Conservation (phyloP, 495 filamentous ascomycete genomes). For the Niebla homalea region DNA sequence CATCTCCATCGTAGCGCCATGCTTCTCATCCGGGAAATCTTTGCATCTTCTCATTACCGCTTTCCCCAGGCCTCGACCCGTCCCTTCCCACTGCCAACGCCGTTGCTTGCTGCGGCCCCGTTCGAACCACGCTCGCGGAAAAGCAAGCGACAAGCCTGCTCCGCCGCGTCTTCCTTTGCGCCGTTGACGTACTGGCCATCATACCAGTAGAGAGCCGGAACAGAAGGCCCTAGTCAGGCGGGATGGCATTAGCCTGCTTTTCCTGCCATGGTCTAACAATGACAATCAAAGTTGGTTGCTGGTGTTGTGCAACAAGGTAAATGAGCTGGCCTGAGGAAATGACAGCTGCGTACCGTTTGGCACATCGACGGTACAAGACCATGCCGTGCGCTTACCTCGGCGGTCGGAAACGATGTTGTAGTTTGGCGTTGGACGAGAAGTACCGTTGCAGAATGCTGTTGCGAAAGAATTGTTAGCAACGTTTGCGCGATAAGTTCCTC, state of each 20-base stretch:
- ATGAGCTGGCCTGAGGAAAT: background rate
- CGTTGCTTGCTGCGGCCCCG: background rate
- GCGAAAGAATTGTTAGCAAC: conserved; percentile 1
- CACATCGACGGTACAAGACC: conserved; percentile 57
- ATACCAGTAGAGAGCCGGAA: conserved; percentile 76
- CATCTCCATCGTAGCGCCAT: no score
- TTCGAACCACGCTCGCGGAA: background rate
- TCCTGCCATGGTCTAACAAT: background rate
- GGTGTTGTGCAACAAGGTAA: background rate
- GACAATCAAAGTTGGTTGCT: background rate
- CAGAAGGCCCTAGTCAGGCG: conserved; percentile 25
- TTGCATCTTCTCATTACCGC: background rate
- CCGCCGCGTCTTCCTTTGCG: conserved; percentile 82
- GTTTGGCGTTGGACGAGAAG: conserved; percentile 34
- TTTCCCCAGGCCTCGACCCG: conserved; percentile 4
- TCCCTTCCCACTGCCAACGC: background rate
- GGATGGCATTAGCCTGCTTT: background rate
- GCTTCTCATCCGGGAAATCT: no score
- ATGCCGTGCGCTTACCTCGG: conserved; percentile 82
- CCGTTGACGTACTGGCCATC: conserved; percentile 77
- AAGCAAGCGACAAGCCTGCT: conserved; percentile 35
- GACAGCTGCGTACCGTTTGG: conserved; percentile 5
- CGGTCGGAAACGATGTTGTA: conserved; percentile 67
- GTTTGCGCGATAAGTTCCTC: no score
- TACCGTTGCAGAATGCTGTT: background rate